Conservation (phyloP, 2,329 filamentous ascomycete species). For the Talaromyces sp. region DNA sequence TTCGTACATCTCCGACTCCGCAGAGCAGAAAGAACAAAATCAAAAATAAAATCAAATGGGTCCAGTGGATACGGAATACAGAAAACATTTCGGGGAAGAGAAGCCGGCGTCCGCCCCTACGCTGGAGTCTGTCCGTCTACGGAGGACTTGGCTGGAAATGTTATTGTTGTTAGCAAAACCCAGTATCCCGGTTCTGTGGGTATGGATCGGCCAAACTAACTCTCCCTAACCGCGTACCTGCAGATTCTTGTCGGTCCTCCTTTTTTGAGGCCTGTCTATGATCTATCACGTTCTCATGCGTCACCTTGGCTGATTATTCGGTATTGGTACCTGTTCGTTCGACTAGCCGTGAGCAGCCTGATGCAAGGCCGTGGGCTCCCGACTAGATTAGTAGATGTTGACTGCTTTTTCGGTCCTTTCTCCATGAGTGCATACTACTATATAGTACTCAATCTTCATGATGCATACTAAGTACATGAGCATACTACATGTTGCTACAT, state of each 20-base stretch:
- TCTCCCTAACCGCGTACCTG: constrained; percentile 13
- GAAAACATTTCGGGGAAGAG: constrained; percentile 10
- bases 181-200: constrained; percentile 14
- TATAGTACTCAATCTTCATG: no score
- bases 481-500: neutral
- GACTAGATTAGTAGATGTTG: neutral
- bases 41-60: neutral
- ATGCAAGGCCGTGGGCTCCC: constrained; percentile 2
- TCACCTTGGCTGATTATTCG: no score
- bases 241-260: neutral
- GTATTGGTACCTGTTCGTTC: neutral
- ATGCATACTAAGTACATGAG: neutral
- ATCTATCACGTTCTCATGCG: neutral
- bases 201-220: constrained; percentile 9
- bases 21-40: neutral
- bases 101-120: constrained; percentile 14
- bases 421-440: neutral
- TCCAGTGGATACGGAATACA: neutral
- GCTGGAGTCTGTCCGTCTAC: no score
- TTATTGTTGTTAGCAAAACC: neutral
- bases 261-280: neutral
- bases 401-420: neutral
- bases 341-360: neutral
- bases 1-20: neutral
- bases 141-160: neutral